These are phyloP conservation scores for Sclerotinia glacialis DNA, from an alignment of 2,329 filamentous ascomycete species.

Conservation along the genomic window DNA sequence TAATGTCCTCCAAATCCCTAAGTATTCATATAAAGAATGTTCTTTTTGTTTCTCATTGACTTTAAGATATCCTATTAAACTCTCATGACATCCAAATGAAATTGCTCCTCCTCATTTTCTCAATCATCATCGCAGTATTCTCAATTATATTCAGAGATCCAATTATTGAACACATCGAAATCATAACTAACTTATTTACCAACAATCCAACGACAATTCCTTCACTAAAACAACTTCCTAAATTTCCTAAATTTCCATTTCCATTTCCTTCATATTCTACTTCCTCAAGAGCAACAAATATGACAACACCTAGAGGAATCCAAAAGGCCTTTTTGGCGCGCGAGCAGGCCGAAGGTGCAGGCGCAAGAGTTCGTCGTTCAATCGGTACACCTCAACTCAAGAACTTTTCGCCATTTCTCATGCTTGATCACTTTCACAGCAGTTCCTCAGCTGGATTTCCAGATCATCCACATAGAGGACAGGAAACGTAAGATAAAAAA, in stretches of 20 bases:
- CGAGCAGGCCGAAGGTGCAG: conserved; percentile 84
- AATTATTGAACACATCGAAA: conserved; percentile 28
- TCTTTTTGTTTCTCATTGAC: conserved; percentile 7
- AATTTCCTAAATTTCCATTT: conserved; percentile 29
- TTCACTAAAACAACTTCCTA: conserved; percentile 26
- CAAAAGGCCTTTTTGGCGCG: conserved; percentile 78
- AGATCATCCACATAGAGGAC: conserved; percentile 65
- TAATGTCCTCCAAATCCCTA: background rate
- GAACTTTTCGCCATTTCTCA: conserved; percentile 89
- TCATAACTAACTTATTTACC: conserved; percentile 26
- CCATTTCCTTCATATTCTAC: conserved; percentile 28
- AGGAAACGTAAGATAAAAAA: conserved; percentile 45
- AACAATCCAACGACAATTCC: conserved; percentile 21
- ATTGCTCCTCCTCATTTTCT: conserved; percentile 33
- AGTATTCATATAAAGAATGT: conserved; percentile 1
- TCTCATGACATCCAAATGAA: conserved; percentile 30
- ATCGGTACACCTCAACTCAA: conserved; percentile 80
- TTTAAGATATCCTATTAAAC: conserved; percentile 5
- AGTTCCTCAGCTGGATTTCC: conserved; percentile 82
- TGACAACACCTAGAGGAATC: conserved; percentile 72
- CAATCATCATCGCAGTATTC: conserved; percentile 34
- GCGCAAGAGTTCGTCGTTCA: conserved; percentile 80
- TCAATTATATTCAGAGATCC: conserved; percentile 33
- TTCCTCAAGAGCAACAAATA: conserved; percentile 43
- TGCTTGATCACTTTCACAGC: conserved; percentile 91